Conservation (phyloP, 495 filamentous ascomycete genomes). For the Choiromyces venosus region DNA sequence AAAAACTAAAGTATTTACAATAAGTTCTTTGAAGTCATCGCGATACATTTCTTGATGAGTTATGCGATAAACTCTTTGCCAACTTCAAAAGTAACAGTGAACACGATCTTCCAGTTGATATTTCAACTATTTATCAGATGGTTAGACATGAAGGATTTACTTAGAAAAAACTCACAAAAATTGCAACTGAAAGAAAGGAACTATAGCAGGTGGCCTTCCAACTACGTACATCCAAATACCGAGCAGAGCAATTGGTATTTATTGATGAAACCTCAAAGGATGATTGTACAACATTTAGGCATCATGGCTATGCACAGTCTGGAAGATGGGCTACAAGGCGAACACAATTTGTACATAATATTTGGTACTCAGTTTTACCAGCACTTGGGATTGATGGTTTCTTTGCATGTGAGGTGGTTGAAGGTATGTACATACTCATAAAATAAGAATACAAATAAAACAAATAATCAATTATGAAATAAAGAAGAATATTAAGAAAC, state of each 20-base stretch:
- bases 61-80: neutral
- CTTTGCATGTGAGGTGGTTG: neutral
- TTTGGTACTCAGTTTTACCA: neutral
- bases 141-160: neutral
- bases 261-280: neutral
- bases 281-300: neutral
- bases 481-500: too few relatives aligned
- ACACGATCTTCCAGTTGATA: neutral
- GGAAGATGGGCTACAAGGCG: neutral
- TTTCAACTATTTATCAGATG: neutral
- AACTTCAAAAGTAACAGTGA: neutral
- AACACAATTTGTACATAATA: neutral
- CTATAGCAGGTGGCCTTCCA: neutral
- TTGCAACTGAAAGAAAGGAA: neutral
- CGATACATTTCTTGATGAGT: neutral
- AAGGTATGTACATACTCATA: neutral
- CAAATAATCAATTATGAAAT: too few relatives aligned
- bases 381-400: neutral
- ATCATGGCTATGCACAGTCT: neutral
- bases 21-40: neutral
- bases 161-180: too few relatives aligned
- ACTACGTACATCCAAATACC: neutral
- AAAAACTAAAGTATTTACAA: neutral
- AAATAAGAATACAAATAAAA: too few relatives aligned
- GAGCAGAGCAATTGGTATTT: neutral